These are phyloP conservation scores for Gracilaria vermiculophylla DNA, from an alignment of 23 red algal genomes.

Conservation along the genomic window DNA sequence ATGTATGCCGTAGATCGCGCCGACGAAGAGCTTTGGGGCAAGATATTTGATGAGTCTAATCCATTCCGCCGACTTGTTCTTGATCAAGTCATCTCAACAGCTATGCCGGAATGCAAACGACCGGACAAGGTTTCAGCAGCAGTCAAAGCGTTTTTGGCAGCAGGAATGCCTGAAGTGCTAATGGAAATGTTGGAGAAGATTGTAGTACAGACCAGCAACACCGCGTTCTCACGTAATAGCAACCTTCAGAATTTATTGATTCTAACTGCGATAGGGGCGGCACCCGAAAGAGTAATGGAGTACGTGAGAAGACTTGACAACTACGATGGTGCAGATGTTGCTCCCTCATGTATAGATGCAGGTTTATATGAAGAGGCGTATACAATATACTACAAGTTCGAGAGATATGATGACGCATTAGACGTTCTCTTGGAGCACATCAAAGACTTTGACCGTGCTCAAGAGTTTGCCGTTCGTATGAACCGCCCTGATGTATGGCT, in stretches of 20 bases:
- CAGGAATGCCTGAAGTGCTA: constrained; percentile 89
- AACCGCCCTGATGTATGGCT: constrained; percentile 89
- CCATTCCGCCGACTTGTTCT: constrained; percentile 82
- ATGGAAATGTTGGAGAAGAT: constrained; percentile 98
- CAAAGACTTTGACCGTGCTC: constrained; percentile 87
- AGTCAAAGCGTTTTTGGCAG: constrained; percentile 90
- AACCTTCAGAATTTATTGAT: constrained; percentile 97
- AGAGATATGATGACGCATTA: constrained; percentile 80
- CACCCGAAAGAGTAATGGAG: constrained; percentile 84
- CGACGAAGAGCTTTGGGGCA: constrained; percentile 81
- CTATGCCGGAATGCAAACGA: constrained; percentile 74
- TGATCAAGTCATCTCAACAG: constrained; percentile 84
- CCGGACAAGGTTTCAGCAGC: constrained; percentile 90
- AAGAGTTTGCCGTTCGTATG: constrained; percentile 84
- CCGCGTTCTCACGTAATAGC: constrained; percentile 91
- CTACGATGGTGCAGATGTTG: constrained; percentile 85
- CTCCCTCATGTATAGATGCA: constrained; percentile 77
- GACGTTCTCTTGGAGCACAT: constrained; percentile 92
- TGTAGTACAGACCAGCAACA: constrained; percentile 83
- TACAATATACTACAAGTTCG: constrained; percentile 94
- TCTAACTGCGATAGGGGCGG: constrained; percentile 89
- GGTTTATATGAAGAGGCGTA: constrained; percentile 95
- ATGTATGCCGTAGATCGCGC: constrained; percentile 87
- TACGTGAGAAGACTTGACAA: constrained; percentile 95
- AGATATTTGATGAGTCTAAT: constrained; percentile 77